Percentiles rank a stretch among this genome's conserved stretches.
Conservation (phyloP, 1,139 yeast species). For the Candida sp. region DNA sequence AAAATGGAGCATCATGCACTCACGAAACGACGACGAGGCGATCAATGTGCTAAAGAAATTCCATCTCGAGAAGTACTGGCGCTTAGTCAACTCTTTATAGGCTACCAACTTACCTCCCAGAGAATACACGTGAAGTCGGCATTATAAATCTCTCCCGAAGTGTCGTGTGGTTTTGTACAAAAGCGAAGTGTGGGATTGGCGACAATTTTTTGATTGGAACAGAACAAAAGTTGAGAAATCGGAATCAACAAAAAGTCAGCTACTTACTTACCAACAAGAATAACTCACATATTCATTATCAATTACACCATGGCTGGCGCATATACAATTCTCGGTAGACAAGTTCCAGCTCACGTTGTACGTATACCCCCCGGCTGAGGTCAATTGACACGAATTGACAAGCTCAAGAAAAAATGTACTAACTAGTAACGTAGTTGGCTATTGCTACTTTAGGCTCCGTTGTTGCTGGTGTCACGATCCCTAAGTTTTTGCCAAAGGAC, state of each 20-base stretch:
- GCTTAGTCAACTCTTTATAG: slow-evolving; percentile 35
- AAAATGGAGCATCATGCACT: slow-evolving; percentile 62
- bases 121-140: background rate
- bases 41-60: slow-evolving; percentile 52
- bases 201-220: slow-evolving; percentile 8
- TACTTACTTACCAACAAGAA: background rate
- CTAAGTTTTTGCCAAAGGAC: slow-evolving; percentile 30
- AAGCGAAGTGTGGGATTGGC: slow-evolving; percentile 7
- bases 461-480: slow-evolving; percentile 48
- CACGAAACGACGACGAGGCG: slow-evolving; percentile 59
- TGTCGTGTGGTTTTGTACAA: slow-evolving; percentile 8
- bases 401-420: background rate
- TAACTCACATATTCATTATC: background rate
- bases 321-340: slow-evolving; percentile 65
- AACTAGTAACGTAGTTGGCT: slow-evolving; percentile 34
- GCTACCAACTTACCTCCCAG: background rate
- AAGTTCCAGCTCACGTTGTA: slow-evolving; percentile 69
- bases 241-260: background rate
- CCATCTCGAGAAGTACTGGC: slow-evolving; percentile 66
- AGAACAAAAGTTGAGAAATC: background rate
- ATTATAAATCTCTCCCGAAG: background rate
- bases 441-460: slow-evolving; percentile 51
- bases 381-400: background rate
- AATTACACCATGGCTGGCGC: slow-evolving; percentile 55
- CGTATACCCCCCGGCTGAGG: slow-evolving; percentile 23